Evolutionary conservation across 2,329 filamentous ascomycete species (phyloP).

Genomic region (Fusarium brevicatenulatum): DNA sequence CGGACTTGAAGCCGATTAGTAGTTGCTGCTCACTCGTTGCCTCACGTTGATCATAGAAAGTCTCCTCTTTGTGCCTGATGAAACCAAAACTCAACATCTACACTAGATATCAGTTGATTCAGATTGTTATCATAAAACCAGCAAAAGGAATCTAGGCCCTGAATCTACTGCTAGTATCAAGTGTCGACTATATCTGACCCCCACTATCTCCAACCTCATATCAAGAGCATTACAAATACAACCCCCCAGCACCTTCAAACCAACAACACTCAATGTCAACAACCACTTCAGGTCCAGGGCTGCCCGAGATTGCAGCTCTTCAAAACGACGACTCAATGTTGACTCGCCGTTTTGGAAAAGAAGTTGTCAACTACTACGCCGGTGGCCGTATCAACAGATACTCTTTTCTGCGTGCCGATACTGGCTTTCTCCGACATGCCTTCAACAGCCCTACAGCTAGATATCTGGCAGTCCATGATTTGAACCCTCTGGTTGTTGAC

Average conservation of each 20-base stretch:
- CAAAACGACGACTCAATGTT: slow-evolving; percentile 71
- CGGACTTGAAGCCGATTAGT: slow-evolving; percentile 26
- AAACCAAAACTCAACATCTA: background rate
- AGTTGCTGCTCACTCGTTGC: background rate
- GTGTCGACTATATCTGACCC: background rate
- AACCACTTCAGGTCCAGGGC: slow-evolving; percentile 45
- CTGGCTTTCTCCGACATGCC: slow-evolving; percentile 74
- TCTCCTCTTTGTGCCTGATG: slow-evolving; percentile 17
- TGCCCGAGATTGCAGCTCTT: slow-evolving; percentile 58
- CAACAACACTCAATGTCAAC: slow-evolving; percentile 42
- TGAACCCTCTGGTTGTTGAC: slow-evolving; percentile 74
- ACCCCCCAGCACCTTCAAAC: slow-evolving; percentile 3
- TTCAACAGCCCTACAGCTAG: slow-evolving; percentile 71
- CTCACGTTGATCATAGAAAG: slow-evolving; percentile 4
- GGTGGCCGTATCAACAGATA: slow-evolving; percentile 81
- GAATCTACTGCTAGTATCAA: background rate
- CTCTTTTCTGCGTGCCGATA: slow-evolving; percentile 78
- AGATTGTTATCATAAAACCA: background rate
- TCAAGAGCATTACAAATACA: slow-evolving; percentile 30
- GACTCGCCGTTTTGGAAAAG: slow-evolving; percentile 79
- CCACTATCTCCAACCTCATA: background rate
- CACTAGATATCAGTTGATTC: background rate
- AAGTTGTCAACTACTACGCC: slow-evolving; percentile 86
- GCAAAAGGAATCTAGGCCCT: background rate
- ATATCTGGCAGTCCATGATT: slow-evolving; percentile 82